These are phyloP conservation scores for Lachnum nothofagi DNA, from an alignment of 2,329 filamentous ascomycete species.

Conservation along the genomic window DNA sequence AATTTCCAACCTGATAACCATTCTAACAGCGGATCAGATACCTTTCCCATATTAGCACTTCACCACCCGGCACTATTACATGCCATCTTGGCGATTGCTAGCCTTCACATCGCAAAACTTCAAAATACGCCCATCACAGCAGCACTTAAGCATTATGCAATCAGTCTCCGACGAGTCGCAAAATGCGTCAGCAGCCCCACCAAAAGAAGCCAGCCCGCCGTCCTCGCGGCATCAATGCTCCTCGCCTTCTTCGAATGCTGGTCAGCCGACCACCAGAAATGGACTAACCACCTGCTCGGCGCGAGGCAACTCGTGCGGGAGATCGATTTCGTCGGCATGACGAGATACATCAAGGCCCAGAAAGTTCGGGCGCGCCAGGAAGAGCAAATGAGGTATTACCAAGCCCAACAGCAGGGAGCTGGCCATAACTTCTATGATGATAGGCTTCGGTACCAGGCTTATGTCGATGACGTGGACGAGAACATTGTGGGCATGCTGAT, in stretches of 20 bases:
- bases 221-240: slow-evolving; percentile 80
- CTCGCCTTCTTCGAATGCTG: slow-evolving; percentile 92
- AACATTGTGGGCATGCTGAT: slow-evolving; percentile 53
- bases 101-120: slow-evolving; percentile 80
- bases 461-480: slow-evolving; percentile 47
- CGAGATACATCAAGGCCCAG: slow-evolving; percentile 62
- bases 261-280: slow-evolving; percentile 89
- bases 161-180: slow-evolving; percentile 72
- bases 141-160: slow-evolving; percentile 87
- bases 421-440: slow-evolving; percentile 14
- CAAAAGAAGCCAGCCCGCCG: slow-evolving; percentile 69
- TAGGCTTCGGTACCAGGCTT: slow-evolving; percentile 12
- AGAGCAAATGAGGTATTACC: slow-evolving; percentile 13
- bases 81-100: slow-evolving; percentile 81
- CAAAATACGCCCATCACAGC: slow-evolving; percentile 69
- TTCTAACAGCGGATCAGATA: slow-evolving; percentile 46
- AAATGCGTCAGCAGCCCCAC: slow-evolving; percentile 65
- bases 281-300: slow-evolving; percentile 87
- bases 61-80: slow-evolving; percentile 83
- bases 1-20: background rate
- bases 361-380: slow-evolving; percentile 38
- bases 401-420: slow-evolving; percentile 21
- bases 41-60: slow-evolving; percentile 76
- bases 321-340: slow-evolving; percentile 71
- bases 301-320: slow-evolving; percentile 77